Percentiles rank a stretch among this genome's conserved stretches.
phyloP scores from a whole-genome alignment of 768 basidiomycete genomes.

The Termitomyces eurrhizus region DNA sequence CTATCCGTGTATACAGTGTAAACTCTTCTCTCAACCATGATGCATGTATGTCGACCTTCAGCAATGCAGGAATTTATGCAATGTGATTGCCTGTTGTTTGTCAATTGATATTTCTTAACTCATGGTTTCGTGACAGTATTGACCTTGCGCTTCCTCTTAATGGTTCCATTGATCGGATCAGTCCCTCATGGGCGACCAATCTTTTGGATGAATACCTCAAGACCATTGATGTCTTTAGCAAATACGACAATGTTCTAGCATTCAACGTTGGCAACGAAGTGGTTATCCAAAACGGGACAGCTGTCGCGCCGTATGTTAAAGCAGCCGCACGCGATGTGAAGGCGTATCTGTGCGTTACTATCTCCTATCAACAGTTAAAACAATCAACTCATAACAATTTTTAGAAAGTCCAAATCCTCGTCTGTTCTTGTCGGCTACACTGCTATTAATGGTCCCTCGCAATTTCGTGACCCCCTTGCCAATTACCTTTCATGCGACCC shows the following conservation, averaged over 20 bases:
- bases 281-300: constrained; percentile 47
- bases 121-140: constrained; percentile 44
- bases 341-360: constrained; percentile 68
- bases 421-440: constrained; percentile 78
- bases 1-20: constrained; percentile 84
- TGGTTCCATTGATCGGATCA: constrained; percentile 73
- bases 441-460: constrained; percentile 68
- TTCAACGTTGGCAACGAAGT: constrained; percentile 93
- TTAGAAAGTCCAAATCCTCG: constrained; percentile 60
- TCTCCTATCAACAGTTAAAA: background rate
- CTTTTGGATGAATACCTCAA: constrained; percentile 72
- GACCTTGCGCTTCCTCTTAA: constrained; percentile 84
- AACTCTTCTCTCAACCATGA: constrained; percentile 83
- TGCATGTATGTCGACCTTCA: constrained; percentile 76
- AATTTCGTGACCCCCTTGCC: constrained; percentile 65
- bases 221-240: constrained; percentile 76
- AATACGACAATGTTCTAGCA: constrained; percentile 87
- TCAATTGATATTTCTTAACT: background rate
- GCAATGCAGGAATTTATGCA: constrained; percentile 79
- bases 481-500: constrained; percentile 79
- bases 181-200: constrained; percentile 78
- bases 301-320: constrained; percentile 76
- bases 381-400: constrained; percentile 1
- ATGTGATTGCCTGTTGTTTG: constrained; percentile 52
- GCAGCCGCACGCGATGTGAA: constrained; percentile 88